These are phyloP conservation scores for Coffea humblotiana DNA, from an alignment of 305 asterid genomes.

Conservation along the genomic window DNA sequence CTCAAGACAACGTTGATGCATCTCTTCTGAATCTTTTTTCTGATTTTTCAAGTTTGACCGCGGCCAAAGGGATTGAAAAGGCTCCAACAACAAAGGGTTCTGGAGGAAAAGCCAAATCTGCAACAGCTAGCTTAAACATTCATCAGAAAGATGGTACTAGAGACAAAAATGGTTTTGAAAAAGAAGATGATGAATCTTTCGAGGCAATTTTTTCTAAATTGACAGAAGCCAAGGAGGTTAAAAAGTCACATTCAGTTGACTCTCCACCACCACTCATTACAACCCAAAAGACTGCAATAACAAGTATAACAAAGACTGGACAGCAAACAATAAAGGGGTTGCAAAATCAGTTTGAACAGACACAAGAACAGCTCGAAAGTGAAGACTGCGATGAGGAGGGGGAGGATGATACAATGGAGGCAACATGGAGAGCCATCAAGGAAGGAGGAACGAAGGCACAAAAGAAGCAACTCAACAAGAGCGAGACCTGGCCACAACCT, in stretches of 20 bases:
- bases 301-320: background rate
- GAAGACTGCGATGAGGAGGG: slow-evolving; percentile 6
- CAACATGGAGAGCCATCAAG: slow-evolving; percentile 38
- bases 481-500: slow-evolving; percentile 29
- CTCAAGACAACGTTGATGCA: background rate
- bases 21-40: background rate
- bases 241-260: background rate
- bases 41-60: background rate
- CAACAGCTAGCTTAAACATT: background rate
- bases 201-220: background rate
- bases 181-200: background rate
- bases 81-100: background rate
- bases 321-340: background rate
- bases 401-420: slow-evolving; percentile 30
- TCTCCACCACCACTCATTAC: background rate
- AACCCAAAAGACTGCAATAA: background rate
- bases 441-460: slow-evolving; percentile 25
- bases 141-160: background rate
- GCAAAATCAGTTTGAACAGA: background rate
- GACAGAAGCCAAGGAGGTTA: background rate
- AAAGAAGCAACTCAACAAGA: slow-evolving; percentile 29
- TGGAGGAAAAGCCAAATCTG: background rate
- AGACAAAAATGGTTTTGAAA: background rate
- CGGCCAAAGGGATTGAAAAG: background rate
- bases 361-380: background rate